phyloP scores from a whole-genome alignment of 1,284 basidiomycete species.

The Melampsora americana region DNA sequence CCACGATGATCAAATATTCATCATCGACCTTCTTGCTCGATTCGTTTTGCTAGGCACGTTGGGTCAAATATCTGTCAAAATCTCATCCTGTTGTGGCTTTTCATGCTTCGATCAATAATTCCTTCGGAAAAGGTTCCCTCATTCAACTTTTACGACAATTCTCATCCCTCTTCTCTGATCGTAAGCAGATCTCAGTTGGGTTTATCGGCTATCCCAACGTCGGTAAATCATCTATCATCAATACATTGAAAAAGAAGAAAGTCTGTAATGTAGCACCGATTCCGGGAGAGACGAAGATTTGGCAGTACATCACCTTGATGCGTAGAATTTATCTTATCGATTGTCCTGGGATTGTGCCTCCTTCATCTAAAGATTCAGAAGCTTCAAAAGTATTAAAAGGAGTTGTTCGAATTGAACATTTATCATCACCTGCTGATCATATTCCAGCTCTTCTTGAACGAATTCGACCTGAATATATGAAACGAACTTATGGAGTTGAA shows the following conservation, averaged over 20 bases:
- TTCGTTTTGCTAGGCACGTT: slow-evolving; percentile 69
- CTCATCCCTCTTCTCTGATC: slow-evolving; percentile 93
- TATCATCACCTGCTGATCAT: slow-evolving; percentile 89
- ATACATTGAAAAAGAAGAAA: slow-evolving; percentile 97
- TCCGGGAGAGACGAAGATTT: slow-evolving; percentile 98
- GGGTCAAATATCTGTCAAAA: slow-evolving; percentile 91
- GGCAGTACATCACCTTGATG: slow-evolving; percentile 98
- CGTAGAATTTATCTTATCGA: slow-evolving; percentile 97
- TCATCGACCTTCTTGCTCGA: background rate
- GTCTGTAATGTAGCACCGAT: slow-evolving; percentile 96
- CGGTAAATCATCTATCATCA: slow-evolving; percentile 95
- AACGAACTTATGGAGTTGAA: slow-evolving; percentile 76
- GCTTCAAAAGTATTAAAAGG: slow-evolving; percentile 94
- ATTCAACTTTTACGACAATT: slow-evolving; percentile 97
- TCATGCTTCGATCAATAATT: slow-evolving; percentile 98
- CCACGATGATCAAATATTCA: background rate
- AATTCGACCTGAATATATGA: slow-evolving; percentile 87
- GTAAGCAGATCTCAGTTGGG: slow-evolving; percentile 98
- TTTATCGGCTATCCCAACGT: slow-evolving; percentile 99
- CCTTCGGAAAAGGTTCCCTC: slow-evolving; percentile 95
- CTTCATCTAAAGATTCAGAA: slow-evolving; percentile 82
- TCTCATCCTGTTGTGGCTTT: slow-evolving; percentile 94
- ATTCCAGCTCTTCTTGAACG: slow-evolving; percentile 81
- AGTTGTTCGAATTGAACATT: slow-evolving; percentile 91
- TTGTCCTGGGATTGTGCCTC: slow-evolving; percentile 96